Base-by-base conservation (phyloP, 176 grass and related monocot genomes). In the Raddia guianensis region DNA sequence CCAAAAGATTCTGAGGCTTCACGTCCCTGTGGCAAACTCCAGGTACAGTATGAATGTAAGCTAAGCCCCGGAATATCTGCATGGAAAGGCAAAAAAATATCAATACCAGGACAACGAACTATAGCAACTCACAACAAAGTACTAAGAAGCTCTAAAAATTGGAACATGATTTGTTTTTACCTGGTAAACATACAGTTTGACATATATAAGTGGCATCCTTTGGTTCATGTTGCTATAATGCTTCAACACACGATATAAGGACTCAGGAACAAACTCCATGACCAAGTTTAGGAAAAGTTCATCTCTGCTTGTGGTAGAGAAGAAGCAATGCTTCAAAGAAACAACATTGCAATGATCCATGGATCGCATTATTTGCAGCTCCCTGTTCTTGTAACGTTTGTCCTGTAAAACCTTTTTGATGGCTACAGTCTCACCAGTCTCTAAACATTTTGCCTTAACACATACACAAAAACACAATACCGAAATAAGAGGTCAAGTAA, bases 391-490 rank as follows among this genome's bases (percentile, higher is more conserved):
- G 86, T 94, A 98, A 42, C 90, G 76, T 77, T 84, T 94, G 80
- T 98, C 95, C 68, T 98, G 95, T 63, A 98, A 87, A 80, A 98
- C 95, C 77, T 98, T 98, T 66, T 98, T 98, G 70, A 98, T 97
- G 2, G 91, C 94, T 20, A 97, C 90, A 9, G 89, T 91, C 58
- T 97, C 91, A 48, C 94, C 89, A 47, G 91, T 97, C 73, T 98
- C 94, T 86, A 98, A 86, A 79, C 92, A 98, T 83, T 91, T 98
- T 49, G 95, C 95, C 95, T 98, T 55, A 12, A 88, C 78, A 55
- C 10, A 87, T 45, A 71, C 1, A 35, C 43, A 58, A 68, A 80
- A 43, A 18, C 67, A 60, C 18, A 60, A 20, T 19, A 74, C 14
- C 16, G 70, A 51, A 9, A 42, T 46, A 12, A 80, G 42, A 63